Base-by-base conservation (phyloP, 1,284 basidiomycete genomes). In the Pterula multifida region DNA sequence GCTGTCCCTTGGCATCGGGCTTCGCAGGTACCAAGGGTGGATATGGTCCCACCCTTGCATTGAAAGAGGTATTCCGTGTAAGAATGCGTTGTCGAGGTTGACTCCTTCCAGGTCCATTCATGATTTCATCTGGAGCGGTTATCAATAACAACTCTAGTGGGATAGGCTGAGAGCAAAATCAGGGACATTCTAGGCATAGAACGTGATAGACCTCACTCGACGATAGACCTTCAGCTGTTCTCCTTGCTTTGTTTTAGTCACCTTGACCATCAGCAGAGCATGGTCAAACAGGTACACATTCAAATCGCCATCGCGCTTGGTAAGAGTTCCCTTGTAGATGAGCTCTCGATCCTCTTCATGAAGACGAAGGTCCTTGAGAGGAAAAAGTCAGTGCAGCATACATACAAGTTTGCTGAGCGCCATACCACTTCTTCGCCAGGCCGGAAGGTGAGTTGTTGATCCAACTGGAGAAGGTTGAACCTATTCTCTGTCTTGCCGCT, bases 261-360 rank as follows among this genome's bases (percentile, higher is more conserved):
- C 78, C 71, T 98, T 98, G 56, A 90, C 93, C 77, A 98, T 90
- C 45, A 99, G 70, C 49, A 99, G 69, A 0, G 94, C 94, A 67
- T 99, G 95, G 64, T 98, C 96, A 61, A 99, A 97, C 57, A 98
- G 69, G 72, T 96, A 97, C 3, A 96, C 87, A 58, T 92, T 80
- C 50, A 98, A 71, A 63, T 98, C 95, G 3, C 92, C 83, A 48
- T 94, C 93, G 3, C 94, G 81, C 62, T 92, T 90, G 66, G 92
- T 97, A 58, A 98, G 71, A 26, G 84, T 72, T n/a, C 93, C 93
- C 66, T 94, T 98, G 70, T 90, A 92, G 28, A 98, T 79, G 56
- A 98, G 76, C 68, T 98, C 89, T 19, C 96, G 81, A 21, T 82
- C 82, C 60, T 93, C 89, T 56, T 96, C 91, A 24, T 78, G 75